Evolutionary conservation across 2,329 filamentous ascomycete species (phyloP), one percentile per base, ranked within the genome.

Genomic region (Hypoxylon sp.): DNA sequence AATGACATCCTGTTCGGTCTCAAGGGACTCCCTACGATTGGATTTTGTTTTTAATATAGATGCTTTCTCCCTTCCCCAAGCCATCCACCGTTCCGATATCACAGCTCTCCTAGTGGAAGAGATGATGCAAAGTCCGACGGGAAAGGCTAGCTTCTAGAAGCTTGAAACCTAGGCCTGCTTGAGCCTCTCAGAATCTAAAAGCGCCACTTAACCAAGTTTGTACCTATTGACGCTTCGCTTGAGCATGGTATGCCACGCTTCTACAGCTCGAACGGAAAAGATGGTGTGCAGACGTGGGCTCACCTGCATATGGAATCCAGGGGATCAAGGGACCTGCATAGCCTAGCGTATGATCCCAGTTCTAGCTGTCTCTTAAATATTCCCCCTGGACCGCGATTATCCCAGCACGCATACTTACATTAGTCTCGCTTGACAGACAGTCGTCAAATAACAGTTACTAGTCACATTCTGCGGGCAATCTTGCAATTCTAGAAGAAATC

Each of bases 281-380:
- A 50, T 65, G 56, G 61, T 68, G 64, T 63, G 68, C 56, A 61
- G 61, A 33, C 13, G 49, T 66, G 63, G 55, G 69, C 57, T 42
- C 63, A 50, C 60, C 66, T 68, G 60, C 62, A 69, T 69, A 56
- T 63, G 30, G 35, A 53, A 67, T 62, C 59, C 60, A 69, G 61
- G 66, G 69, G 61, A 65, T 35, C 49, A 61, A 61, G 56, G 69
- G 69, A 72, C 69, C 69, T 72, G 69, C 69, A 72, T 72, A 55
- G 11, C 40, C 54, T 72, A 72, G 69, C 59, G 69, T 59, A 31
- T 58, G 53, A 69, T 62, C 66, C 57, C 59, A 55, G 42, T 50
- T 49, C 55, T 55, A 50, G 50, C 40, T 60, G 22, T 64, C 42
- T 50, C 31, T 20, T 25, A 33, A 40, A 37, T 44, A 22, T 56